Evolutionary conservation across 2,329 filamentous ascomycete species (phyloP).

Genomic region (Fusarium hainanense): DNA sequence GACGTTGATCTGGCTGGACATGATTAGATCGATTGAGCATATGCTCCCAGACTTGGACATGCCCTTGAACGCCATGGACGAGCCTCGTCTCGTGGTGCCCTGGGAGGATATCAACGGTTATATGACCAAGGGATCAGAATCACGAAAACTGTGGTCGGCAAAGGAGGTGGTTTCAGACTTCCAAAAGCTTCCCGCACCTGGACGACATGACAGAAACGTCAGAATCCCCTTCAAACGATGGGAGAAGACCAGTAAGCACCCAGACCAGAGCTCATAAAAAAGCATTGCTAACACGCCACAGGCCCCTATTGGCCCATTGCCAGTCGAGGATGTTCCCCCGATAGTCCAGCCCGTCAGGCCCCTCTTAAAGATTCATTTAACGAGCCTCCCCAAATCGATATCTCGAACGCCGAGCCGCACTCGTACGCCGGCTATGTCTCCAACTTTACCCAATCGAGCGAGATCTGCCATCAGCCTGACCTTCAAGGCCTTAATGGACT

Average conservation of each 20-base stretch:
- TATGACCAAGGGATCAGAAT: conserved; percentile 64
- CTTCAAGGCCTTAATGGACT: conserved; percentile 72
- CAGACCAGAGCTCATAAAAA: background rate
- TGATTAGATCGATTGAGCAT: conserved; percentile 64
- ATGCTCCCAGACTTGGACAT: conserved; percentile 75
- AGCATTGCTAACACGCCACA: conserved; percentile 40
- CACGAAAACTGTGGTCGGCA: conserved; percentile 56
- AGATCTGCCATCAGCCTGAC: conserved; percentile 74
- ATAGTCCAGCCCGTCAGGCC: conserved; percentile 67
- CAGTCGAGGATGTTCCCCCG: conserved; percentile 69
- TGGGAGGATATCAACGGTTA: conserved; percentile 70
- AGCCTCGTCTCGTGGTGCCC: conserved; percentile 71
- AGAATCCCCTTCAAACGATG: conserved; percentile 57
- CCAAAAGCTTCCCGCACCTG: conserved; percentile 55
- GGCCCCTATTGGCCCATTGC: conserved; percentile 68
- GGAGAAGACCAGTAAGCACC: conserved; percentile 61
- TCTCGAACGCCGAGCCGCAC: conserved; percentile 60
- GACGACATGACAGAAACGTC: conserved; percentile 50
- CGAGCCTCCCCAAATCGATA: conserved; percentile 57
- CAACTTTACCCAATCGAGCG: conserved; percentile 70
- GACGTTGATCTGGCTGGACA: conserved; percentile 66
- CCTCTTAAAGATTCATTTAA: conserved; percentile 58
- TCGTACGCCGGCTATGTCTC: conserved; percentile 67
- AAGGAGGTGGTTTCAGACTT: conserved; percentile 60
- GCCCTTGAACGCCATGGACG: conserved; percentile 74